phyloP scores from a whole-genome alignment of 2,329 filamentous ascomycete species.

The Drechslerella stenobrocha region DNA sequence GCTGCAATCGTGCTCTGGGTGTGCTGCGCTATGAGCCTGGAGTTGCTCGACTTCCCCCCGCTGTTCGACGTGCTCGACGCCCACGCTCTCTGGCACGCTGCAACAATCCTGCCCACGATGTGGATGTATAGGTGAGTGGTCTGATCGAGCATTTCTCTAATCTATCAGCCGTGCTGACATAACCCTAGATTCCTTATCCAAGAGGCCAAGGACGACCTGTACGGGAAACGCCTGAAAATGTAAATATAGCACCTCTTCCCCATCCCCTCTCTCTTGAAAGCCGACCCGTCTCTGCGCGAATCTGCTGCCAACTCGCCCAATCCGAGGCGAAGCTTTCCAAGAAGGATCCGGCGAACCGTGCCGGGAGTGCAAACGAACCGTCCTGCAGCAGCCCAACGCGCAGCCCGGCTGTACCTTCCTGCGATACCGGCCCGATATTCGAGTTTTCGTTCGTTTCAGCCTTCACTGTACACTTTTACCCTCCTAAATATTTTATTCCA shows the following conservation, averaged over 20 bases:
- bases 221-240: conserved; percentile 45
- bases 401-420: not conserved
- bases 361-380: not conserved
- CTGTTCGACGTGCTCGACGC: conserved; percentile 82
- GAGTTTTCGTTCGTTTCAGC: not conserved
- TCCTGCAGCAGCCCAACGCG: not conserved
- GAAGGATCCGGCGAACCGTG: not conserved
- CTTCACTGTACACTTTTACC: not conserved
- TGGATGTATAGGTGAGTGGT: conserved; percentile 74
- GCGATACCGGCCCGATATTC: not conserved
- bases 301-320: no score
- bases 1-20: conserved; percentile 90
- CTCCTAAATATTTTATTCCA: not conserved
- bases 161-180: not conserved
- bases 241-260: conserved; percentile 21
- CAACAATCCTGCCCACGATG: conserved; percentile 82
- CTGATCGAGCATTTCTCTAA: not conserved
- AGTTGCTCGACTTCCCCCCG: conserved; percentile 91
- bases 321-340: no score
- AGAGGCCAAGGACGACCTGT: conserved; percentile 41
- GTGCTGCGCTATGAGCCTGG: conserved; percentile 89
- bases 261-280: not conserved
- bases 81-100: conserved; percentile 92
- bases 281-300: not conserved
- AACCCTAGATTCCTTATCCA: conserved; percentile 37